phyloP scores from a whole-genome alignment of 768 basidiomycete genomes.

The Lyophyllum shimeji region DNA sequence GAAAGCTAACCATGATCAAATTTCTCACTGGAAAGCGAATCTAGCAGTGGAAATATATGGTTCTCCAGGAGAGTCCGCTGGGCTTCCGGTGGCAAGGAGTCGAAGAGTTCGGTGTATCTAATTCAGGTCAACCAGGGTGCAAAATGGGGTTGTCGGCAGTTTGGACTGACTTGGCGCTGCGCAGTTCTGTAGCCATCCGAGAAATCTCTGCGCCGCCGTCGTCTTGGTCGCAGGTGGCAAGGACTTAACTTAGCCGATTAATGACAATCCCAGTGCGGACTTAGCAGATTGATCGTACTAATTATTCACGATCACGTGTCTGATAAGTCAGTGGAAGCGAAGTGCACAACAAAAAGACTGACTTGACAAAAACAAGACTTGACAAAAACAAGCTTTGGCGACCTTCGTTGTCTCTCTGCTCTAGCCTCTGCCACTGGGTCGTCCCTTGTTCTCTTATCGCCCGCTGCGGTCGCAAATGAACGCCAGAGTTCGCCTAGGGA shows the following conservation, averaged over 20 bases:
- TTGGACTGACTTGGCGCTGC: slow-evolving; percentile 10
- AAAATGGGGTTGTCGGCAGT: not conserved
- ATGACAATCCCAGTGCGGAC: no score
- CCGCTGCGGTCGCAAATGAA: not conserved
- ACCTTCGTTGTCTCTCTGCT: no score
- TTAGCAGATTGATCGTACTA: no score
- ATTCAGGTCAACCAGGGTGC: not conserved
- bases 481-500: slow-evolving; percentile 14
- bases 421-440: not conserved
- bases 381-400: no score
- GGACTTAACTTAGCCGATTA: no score
- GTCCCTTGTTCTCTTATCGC: not conserved
- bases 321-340: no score
- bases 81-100: slow-evolving; percentile 52
- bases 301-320: no score
- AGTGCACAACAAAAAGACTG: no score
- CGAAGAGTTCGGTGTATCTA: slow-evolving; percentile 50
- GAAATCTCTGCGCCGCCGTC: not conserved
- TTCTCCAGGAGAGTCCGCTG: slow-evolving; percentile 48
- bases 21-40: slow-evolving; percentile 36
- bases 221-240: not conserved
- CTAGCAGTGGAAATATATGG: slow-evolving; percentile 49
- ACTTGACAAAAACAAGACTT: no score
- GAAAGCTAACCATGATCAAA: slow-evolving; percentile 32
- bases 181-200: slow-evolving; percentile 1